Evolutionary conservation across 2,329 filamentous ascomycete genomes (phyloP), one percentile per base, ranked within the genome.

Genomic region (Nemania sp.): DNA sequence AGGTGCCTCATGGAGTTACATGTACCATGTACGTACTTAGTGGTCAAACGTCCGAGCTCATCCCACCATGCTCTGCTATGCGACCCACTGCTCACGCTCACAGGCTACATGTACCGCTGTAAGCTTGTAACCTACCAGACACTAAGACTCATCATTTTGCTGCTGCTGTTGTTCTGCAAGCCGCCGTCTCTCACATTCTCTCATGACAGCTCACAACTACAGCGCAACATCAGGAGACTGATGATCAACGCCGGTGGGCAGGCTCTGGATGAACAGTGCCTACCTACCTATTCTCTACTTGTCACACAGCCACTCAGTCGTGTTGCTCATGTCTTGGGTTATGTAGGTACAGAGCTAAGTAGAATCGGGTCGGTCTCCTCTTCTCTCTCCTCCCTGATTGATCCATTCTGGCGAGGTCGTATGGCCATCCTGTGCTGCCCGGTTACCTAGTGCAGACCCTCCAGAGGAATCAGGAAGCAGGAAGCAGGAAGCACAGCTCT

Each of bases 261-360:
- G 7, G n/a, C 37, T 52, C 15, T 53, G 46, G 39, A 34, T 21
- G 37, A 51, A 59, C 21, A 51, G 43, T 29, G 7, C 25, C 7
- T 29, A n/a, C 25, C 4, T 29, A 29, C 25, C 25, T 29, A 29
- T 29, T 3, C 25, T 7, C 25, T 29, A 45, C 50, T 59, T 20
- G 42, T 34, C 60, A 56, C 60, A 55, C 52, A 25, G 60, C 60
- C 50, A 7, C 3, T 29, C 25, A n/a, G n/a, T n/a, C n/a, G n/a
- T n/a, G n/a, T n/a, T n/a, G n/a, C n/a, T n/a, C n/a, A n/a, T 29
- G 25, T 29, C 4, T 7, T 29, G 7, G 25, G 25, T 29, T 7
- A 4, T 3, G 25, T 29, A 29, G 7, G 25, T 3, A 29, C 25
- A 29, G 25, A 29, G 7, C 25, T 29, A 29, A 7, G 25, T 29